Evolutionary conservation across 2,329 filamentous ascomycete genomes (phyloP).

Genomic region (Cadophora gregata): DNA sequence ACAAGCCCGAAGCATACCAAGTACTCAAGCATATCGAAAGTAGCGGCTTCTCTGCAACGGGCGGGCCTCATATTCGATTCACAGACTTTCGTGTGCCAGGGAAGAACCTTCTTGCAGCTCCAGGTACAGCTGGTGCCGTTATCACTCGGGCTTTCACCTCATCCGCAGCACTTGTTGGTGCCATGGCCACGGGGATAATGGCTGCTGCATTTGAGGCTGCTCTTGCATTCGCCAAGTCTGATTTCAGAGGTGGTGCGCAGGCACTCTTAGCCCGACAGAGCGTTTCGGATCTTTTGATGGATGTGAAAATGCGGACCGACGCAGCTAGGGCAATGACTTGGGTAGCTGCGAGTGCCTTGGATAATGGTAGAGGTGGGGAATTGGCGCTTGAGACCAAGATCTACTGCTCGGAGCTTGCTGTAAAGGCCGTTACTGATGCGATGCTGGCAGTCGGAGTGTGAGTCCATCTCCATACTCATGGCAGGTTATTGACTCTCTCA

Average conservation of each 20-base stretch:
- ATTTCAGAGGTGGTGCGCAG: conserved; percentile 53
- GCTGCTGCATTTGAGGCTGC: conserved; percentile 58
- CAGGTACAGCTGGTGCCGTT: conserved; percentile 51
- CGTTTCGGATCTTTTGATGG: conserved; percentile 57
- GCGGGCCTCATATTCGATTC: conserved; percentile 56
- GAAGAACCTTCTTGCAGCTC: conserved; percentile 53
- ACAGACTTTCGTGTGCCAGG: conserved; percentile 54
- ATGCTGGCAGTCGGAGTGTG: conserved; percentile 59
- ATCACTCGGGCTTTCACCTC: conserved; percentile 50
- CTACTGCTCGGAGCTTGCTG: conserved; percentile 55
- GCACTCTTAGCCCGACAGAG: conserved; percentile 55
- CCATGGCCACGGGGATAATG: conserved; percentile 61
- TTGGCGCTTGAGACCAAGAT: conserved; percentile 57
- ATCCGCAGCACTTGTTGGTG: conserved; percentile 56
- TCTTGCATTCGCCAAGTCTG: conserved; percentile 54
- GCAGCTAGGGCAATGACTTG: conserved; percentile 55
- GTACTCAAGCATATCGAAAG: conserved; percentile 54
- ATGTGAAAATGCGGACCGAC: conserved; percentile 58
- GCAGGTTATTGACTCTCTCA: conserved; percentile 22
- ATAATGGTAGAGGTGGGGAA: conserved; percentile 52
- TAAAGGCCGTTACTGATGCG: conserved; percentile 54
- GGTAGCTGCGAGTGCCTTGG: conserved; percentile 52
- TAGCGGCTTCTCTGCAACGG: conserved; percentile 54
- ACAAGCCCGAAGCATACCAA: conserved; percentile 50
- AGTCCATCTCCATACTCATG: conserved; percentile 28